Evolutionary conservation across 495 filamentous ascomycete genomes (phyloP), one percentile per base, ranked within the genome.

Genomic region (Rusavskia elegans): DNA sequence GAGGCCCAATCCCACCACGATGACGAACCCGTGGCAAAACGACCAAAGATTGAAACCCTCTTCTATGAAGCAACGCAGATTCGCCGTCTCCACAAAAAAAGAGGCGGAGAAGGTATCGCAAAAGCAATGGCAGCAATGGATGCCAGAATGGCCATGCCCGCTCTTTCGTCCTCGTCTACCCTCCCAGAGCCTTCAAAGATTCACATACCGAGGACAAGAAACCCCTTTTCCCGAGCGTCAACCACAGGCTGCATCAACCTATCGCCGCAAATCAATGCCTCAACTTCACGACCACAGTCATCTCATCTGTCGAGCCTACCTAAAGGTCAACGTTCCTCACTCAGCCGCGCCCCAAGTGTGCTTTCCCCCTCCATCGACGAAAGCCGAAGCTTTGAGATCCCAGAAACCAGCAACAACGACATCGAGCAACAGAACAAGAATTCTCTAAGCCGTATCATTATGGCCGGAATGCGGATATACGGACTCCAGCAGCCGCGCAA

Each of bases 381-480:
- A 32, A 51, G 29, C 6, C 38, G 48, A 16, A 40, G 20, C 14
- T 52, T 48, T 39, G 42, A 62, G 2, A 67, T 71, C 25, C 63
- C 70, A 0, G 65, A 71, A 41, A 71, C 62, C 36, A 70, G 65
- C 50, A 72, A 65, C 53, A 72, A 65, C 53, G 66, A 62, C 9
- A 70, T 72, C 40, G 64, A 72, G 37, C 59, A 52, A 8, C 56
- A 64, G 50, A 75, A 75, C 59, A 75, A 72, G 53, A 64, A 67
- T 20, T 55, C 66, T 10, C 41, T 75, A 1, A 70, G 68, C 3
- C 63, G 70, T 8, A 58, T 69, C 5, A 63, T 75, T 14, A 69
- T 83, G 65, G 78, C 80, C 5, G 79, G 74, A 51, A 82, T 83
- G 79, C 76, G 80, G 0, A 62, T 83, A 10, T 75, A 81, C 56